phyloP scores from a whole-genome alignment of 495 filamentous ascomycete genomes.

The Podospora tetraspora region DNA sequence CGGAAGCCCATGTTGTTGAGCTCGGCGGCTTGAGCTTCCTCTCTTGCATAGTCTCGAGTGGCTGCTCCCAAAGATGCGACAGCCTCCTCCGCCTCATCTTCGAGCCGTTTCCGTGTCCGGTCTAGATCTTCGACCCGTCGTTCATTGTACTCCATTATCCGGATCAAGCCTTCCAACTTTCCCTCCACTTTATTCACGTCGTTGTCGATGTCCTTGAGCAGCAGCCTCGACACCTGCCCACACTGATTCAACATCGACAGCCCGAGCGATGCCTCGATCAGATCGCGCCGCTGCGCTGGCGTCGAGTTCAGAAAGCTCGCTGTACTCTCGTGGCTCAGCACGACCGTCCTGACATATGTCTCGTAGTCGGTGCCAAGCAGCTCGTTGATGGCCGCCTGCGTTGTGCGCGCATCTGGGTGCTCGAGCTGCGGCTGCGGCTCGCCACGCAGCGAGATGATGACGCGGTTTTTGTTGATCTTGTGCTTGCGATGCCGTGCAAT shows the following conservation, averaged over 20 bases:
- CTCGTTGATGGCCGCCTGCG: constrained; percentile 28
- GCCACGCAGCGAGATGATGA: constrained; percentile 19
- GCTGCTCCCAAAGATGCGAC: background rate
- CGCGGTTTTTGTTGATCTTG: constrained; percentile 9
- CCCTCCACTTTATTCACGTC: background rate
- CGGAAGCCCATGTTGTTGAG: background rate
- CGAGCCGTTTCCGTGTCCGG: background rate
- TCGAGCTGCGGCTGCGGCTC: constrained; percentile 27
- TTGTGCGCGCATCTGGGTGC: background rate
- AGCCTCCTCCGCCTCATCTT: background rate
- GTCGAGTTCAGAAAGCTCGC: constrained; percentile 30
- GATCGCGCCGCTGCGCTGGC: constrained; percentile 20
- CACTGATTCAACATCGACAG: constrained; percentile 27
- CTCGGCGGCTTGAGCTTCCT: background rate
- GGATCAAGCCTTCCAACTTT: background rate
- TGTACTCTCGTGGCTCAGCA: constrained; percentile 31
- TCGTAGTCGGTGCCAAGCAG: constrained; percentile 31
- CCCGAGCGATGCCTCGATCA: constrained; percentile 29
- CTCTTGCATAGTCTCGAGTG: background rate
- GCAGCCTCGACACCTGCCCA: constrained; percentile 19
- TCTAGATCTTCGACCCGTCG: background rate
- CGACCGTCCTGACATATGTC: constrained; percentile 28
- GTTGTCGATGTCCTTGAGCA: constrained; percentile 11
- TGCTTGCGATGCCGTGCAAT: constrained; percentile 12
- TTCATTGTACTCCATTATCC: background rate